Base-by-base conservation (phyloP, 1,139 yeast genomes). In the Taiozyma onychis region DNA sequence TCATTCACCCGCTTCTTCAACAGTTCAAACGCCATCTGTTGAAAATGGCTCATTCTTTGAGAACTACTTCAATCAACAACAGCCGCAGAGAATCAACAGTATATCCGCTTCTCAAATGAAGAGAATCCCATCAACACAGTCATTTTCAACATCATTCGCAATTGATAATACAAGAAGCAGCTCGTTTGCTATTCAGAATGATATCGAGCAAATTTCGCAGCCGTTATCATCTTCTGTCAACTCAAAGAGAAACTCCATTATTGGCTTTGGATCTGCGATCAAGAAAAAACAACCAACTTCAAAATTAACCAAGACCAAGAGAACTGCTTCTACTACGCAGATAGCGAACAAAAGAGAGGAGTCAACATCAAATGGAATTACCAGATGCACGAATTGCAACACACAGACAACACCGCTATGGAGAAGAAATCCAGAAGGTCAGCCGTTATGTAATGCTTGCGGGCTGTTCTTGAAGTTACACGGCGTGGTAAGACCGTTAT, bases 351-450 rank as follows among this genome's bases (percentile, higher is more conserved):
- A 55, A 32, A 52, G 43, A 18, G 55, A 52, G 6, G 39, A 48
- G 13, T 42, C 57, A 14, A 44, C 57, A 2, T 50, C 60, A 3
- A 59, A 59, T 37, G 41, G 48, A 9, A 59, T 56, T 47, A 61
- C 62, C 3, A 53, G 63, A 45, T 91, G 98, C 67, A 83, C 93
- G 26, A 93, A 93, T 69, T 91, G 99, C 68, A 84, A 85, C 61
- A 91, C 99, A 1, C 88, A 81, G 61, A 91, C 95, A 6, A 91
- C 99, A 1, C 98, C 99, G 2, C 73, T 93, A 43, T 91, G 98
- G 98, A 78, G 99, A 64, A 76, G 97, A 51, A 93, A 89, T 64
- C 93, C 93, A 27, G 87, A 87, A 27, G 97, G 97, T 9, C 89
- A 88, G 61, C 96, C 96, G 1, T 73, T 91, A 54, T 91, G 98